Conservation (phyloP, 495 filamentous ascomycete species). For the Podospora anserina region DNA sequence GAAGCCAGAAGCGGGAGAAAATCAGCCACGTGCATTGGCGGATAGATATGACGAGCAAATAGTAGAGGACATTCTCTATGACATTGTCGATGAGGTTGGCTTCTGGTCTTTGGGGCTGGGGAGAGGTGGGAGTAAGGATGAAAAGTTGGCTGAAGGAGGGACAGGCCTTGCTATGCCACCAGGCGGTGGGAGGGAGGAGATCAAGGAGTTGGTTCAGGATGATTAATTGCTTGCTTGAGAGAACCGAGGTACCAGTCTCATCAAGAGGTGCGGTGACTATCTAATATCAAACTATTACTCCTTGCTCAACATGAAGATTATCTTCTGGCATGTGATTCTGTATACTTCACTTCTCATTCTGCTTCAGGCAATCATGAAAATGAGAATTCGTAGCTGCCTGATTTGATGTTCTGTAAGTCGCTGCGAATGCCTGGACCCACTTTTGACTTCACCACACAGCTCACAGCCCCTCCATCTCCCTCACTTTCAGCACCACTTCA, state of each 20-base stretch:
- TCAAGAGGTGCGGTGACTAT: no score
- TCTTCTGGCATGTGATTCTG: no score
- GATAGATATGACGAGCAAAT: constrained; percentile 93
- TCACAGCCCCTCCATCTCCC: neutral
- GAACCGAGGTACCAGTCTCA: no score
- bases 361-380: neutral
- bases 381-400: neutral
- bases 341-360: no score
- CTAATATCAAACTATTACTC: no score
- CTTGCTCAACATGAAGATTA: no score
- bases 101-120: constrained; percentile 48
- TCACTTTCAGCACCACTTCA: constrained; percentile 5
- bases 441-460: neutral
- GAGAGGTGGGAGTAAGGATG: neutral
- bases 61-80: constrained; percentile 88
- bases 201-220: constrained; percentile 63
- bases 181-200: constrained; percentile 48
- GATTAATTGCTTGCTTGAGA: constrained; percentile 35
- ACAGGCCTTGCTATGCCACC: constrained; percentile 21
- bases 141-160: neutral
- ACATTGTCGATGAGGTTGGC: constrained; percentile 88
- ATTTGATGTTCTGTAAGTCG: neutral
- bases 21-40: constrained; percentile 51
- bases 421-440: neutral
- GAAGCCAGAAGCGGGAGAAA: constrained; percentile 13